Evolutionary conservation across 2,329 filamentous ascomycete species (phyloP), one percentile per base, ranked within the genome.

Genomic region (Endothia cerciana): DNA sequence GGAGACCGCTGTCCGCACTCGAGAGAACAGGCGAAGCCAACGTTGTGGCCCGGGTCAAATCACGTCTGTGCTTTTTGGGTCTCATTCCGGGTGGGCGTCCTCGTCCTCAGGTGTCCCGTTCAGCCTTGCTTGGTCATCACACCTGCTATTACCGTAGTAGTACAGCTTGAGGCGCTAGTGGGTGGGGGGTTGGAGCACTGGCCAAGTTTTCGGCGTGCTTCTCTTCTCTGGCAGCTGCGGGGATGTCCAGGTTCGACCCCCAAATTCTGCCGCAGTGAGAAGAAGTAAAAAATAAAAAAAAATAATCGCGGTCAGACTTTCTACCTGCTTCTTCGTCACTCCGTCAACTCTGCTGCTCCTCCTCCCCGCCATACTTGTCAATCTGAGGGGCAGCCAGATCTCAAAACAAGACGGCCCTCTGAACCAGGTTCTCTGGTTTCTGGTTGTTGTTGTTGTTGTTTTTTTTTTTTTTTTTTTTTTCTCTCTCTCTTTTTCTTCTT

Each of bases 141-240:
- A 36, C 33, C 33, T 36, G 10, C 3, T 36, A 36, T 4, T n/a
- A n/a, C n/a, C n/a, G 33, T 36, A 36, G 33, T 36, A 15, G 15
- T 17, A 59, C 38, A 45, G 33, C 17, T 41, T 19, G 40, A 17
- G 38, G 40, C 25, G 22, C 57, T 43, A 43, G 57, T n/a, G 57
- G 57, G 38, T 17, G 38, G 33, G n/a, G 56, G 25, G 5, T 19
- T 2, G 13, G 40, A 59, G 57, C 57, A 59, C 57, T 30, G 57
- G 28, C 57, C 57, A 59, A 19, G 19, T 58, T 58, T 40, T 22
- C 55, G 13, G 33, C 19, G 53, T 19, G 19, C 53, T 56, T 5
- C 41, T 25, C 38, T 58, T 17, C 45, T 38, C 36, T 59, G 57
- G 57, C 38, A 59, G 57, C 57, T 59, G 57, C 57, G 57, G 57